Base-by-base conservation (phyloP, 768 basidiomycete genomes). In the Mycena pura region DNA sequence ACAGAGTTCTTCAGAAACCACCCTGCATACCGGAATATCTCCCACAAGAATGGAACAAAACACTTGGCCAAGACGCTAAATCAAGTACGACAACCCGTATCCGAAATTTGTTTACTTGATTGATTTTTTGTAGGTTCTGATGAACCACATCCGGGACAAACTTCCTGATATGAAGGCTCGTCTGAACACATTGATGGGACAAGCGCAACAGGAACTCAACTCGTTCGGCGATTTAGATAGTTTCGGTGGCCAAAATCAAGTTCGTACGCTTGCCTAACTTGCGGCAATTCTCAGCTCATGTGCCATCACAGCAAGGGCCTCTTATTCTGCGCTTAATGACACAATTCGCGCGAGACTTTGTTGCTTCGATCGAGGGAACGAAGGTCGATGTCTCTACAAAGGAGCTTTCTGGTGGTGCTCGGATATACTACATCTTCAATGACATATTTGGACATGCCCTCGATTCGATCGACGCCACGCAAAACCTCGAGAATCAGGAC, bases 361-460 rank as follows among this genome's bases (percentile, higher is more conserved):
- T 99, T 51, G 90, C 96, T 0, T 96, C 95, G 14, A 97, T 99
- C 68, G 97, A 99, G 67, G 97, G 97, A 55, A 98, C 95, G 14
- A 94, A 94, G 56, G 85, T 96, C 36, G 93, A 97, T 63, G 92
- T 99, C 69, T 96, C 95, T 1, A 99, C 97, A 0, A 99, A 99
- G 73, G 97, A 99, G 73, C 87, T 99, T 15, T 98, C 93, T 6
- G 97, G 97, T 39, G 97, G 97, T 44, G 97, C 97, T 22, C 86
- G 97, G 53, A 95, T 99, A 76, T 99, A 99, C 77, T 99, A 99
- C 79, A 99, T 99, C 73, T 99, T 99, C 85, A 95, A 99, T 73
- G 97, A 99, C 70, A 87, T 99, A 52, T 99, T 99, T 70, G 97
- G 97, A 2, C 84, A 91, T 50, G 97, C 96, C 1, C 86, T 99